phyloP scores from a whole-genome alignment of 2,329 filamentous ascomycete genomes.

The Xylaria sp. region DNA sequence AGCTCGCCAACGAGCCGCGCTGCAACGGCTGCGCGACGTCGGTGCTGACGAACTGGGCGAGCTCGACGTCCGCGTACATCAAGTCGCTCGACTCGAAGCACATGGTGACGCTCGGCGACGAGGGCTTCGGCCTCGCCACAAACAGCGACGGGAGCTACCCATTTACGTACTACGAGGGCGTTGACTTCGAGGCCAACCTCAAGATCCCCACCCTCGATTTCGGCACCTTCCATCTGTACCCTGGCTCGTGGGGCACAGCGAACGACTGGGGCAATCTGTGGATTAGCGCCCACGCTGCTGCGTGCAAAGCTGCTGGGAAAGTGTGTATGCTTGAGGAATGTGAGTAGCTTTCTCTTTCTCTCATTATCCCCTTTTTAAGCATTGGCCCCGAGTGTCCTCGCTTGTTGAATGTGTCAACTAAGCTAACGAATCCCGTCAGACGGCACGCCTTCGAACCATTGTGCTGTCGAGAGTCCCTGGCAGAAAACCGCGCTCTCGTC shows the following conservation, averaged over 20 bases:
- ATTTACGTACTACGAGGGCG: slow-evolving; percentile 62
- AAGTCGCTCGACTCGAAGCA: slow-evolving; percentile 71
- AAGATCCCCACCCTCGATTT: slow-evolving; percentile 46
- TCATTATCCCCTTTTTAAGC: neutral
- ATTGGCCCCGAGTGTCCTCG: neutral
- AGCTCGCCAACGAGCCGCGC: slow-evolving; percentile 66
- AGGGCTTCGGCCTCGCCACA: slow-evolving; percentile 55
- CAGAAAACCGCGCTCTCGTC: slow-evolving; percentile 47
- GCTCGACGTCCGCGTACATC: slow-evolving; percentile 68
- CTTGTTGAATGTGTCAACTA: neutral
- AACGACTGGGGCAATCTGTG: slow-evolving; percentile 53
- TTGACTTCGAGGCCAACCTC: slow-evolving; percentile 59
- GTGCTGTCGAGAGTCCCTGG: slow-evolving; percentile 48
- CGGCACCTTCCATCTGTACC: slow-evolving; percentile 55
- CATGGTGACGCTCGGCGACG: slow-evolving; percentile 73
- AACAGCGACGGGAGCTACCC: slow-evolving; percentile 62
- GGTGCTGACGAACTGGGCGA: slow-evolving; percentile 69
- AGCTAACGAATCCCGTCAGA: slow-evolving; percentile 38
- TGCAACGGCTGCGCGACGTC: slow-evolving; percentile 66
- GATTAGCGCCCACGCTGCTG: slow-evolving; percentile 53
- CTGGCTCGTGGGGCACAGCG: slow-evolving; percentile 51
- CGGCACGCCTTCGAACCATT: slow-evolving; percentile 46
- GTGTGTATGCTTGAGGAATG: slow-evolving; percentile 57
- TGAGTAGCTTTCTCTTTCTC: slow-evolving; percentile 42
- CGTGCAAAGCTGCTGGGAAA: slow-evolving; percentile 54